Evolutionary conservation across 176 grass and related monocot genomes (phyloP).

Genomic region (Rhynchospora pubera): DNA sequence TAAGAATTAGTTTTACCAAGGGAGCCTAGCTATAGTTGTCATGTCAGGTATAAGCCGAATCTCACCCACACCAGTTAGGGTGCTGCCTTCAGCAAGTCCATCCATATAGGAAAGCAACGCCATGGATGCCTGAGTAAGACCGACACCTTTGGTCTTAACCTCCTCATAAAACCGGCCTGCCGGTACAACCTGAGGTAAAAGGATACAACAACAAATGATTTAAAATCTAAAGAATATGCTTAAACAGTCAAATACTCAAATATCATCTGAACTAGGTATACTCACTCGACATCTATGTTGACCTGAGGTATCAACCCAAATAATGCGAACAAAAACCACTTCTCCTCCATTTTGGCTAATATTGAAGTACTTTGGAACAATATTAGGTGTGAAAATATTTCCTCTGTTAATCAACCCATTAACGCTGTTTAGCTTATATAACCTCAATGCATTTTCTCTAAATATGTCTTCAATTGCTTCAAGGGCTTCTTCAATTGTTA

Average conservation of each 20-base stretch:
- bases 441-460: constrained; percentile 67
- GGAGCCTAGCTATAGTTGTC: constrained; percentile 61
- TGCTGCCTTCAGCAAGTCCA: constrained; percentile 70
- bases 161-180: constrained; percentile 66
- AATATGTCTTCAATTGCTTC: constrained; percentile 79
- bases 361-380: constrained; percentile 23
- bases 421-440: constrained; percentile 67
- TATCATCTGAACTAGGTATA: constrained; percentile 3
- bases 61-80: constrained; percentile 84
- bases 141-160: constrained; percentile 69
- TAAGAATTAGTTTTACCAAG: constrained; percentile 63
- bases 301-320: constrained; percentile 85
- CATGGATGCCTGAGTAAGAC: constrained; percentile 73
- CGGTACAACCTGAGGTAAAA: constrained; percentile 71
- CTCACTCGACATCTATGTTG: constrained; percentile 94
- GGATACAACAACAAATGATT: not conserved
- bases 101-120: constrained; percentile 75
- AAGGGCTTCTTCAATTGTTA: constrained; percentile 68
- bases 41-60: constrained; percentile 85
- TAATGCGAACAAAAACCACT: constrained; percentile 69
- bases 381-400: constrained; percentile 17
- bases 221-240: not conserved
- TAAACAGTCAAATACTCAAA: not conserved
- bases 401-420: constrained; percentile 31
- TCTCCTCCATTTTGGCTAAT: constrained; percentile 27